phyloP scores from a whole-genome alignment of 2,329 filamentous ascomycete species.

The Epichloe amarillans region DNA sequence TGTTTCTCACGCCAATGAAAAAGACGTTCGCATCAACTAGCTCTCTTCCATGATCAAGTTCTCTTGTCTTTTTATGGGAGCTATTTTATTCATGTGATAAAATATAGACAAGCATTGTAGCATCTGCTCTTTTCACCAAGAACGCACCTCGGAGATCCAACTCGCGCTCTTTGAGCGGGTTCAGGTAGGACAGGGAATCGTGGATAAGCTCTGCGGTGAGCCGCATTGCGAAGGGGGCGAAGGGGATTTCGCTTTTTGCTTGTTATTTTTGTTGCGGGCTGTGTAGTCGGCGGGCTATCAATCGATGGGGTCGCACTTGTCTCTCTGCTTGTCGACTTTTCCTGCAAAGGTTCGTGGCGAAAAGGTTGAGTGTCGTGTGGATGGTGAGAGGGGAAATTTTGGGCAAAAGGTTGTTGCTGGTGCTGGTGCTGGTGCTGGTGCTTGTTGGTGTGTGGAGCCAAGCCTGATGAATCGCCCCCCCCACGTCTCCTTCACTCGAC shows the following conservation, averaged over 20 bases:
- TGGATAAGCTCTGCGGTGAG: conserved; percentile 91
- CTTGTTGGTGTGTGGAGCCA: no score
- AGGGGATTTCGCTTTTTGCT: neutral
- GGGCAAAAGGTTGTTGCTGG: neutral
- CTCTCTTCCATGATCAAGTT: conserved; percentile 40
- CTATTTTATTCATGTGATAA: neutral
- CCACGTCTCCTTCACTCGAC: no score
- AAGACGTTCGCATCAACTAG: conserved; percentile 68
- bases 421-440: neutral
- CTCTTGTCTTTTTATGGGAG: conserved; percentile 5
- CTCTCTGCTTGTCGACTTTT: no score
- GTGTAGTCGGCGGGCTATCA: no score
- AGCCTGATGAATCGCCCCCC: no score
- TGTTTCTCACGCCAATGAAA: conserved; percentile 37
- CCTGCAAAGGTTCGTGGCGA: no score
- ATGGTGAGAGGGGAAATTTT: conserved; percentile 22
- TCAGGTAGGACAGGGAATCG: conserved; percentile 92
- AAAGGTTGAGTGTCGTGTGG: conserved; percentile 10
- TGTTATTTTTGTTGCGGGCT: neutral
- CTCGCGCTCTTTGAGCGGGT: conserved; percentile 96
- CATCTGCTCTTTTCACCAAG: conserved; percentile 82
- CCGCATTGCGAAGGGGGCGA: conserved; percentile 54
- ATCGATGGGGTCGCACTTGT: neutral
- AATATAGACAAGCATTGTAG: conserved; percentile 47
- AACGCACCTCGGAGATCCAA: conserved; percentile 96